Conservation (phyloP, 352 stramenopile species). For the Pythium monospermum region DNA sequence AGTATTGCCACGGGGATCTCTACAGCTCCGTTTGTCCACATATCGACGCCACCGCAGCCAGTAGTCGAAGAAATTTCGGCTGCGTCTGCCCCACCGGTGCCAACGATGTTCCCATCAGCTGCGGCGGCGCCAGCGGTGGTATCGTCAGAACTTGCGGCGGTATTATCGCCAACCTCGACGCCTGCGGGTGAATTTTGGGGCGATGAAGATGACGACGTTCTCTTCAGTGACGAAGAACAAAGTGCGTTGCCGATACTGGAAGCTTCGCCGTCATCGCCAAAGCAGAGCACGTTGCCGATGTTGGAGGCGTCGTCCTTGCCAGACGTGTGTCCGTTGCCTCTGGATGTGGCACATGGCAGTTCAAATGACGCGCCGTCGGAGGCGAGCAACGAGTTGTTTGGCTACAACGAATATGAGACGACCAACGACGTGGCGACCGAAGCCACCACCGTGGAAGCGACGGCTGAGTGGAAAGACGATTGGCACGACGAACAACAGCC, state of each 20-base stretch:
- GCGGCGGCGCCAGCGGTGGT: not conserved
- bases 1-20: no score
- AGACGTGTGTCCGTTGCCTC: slow-evolving; percentile 7
- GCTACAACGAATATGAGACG: slow-evolving; percentile 4
- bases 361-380: not conserved
- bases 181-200: slow-evolving; percentile 59
- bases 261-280: no score
- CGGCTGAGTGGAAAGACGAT: slow-evolving; percentile 10
- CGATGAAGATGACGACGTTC: slow-evolving; percentile 42
- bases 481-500: not conserved
- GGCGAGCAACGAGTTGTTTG: slow-evolving; percentile 2
- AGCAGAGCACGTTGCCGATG: no score
- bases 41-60: no score
- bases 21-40: no score
- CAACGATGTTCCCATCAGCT: not conserved
- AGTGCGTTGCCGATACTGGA: no score
- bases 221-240: slow-evolving; percentile 62
- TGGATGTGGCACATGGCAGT: not conserved
- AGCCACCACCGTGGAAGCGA: not conserved
- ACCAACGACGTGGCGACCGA: not conserved
- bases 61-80: not conserved
- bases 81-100: not conserved
- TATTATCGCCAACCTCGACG: slow-evolving; percentile 17
- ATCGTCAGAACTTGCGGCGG: slow-evolving; percentile 5
- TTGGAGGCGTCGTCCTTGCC: slow-evolving; percentile 11